These are phyloP conservation scores for Rutidosis leptorrhynchoides DNA, from an alignment of 129 eudicot genomes.

Conservation along the genomic window DNA sequence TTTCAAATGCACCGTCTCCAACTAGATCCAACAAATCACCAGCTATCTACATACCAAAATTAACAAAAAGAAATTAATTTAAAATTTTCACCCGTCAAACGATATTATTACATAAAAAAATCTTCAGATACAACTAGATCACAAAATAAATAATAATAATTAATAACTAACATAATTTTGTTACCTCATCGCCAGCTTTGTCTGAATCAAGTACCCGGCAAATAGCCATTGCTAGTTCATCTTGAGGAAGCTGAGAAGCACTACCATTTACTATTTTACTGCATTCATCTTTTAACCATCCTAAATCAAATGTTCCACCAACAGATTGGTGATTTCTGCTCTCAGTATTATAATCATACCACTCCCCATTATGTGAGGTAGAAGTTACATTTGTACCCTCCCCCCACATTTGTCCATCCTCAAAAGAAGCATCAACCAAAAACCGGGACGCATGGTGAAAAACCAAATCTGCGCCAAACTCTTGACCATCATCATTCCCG, in stretches of 20 bases:
- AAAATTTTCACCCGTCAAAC: conserved; percentile 8
- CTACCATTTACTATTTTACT: conserved; percentile 61
- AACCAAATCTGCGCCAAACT: conserved; percentile 84
- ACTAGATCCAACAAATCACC: conserved; percentile 94
- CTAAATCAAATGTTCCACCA: conserved; percentile 58
- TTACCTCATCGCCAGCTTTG: conserved; percentile 96
- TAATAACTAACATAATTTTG: conserved; percentile 6
- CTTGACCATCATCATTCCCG: conserved; percentile 41
- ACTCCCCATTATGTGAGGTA: conserved; percentile 46
- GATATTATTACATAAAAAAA: not conserved
- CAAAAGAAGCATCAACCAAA: conserved; percentile 69
- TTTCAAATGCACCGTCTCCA: conserved; percentile 89
- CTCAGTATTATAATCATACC: conserved; percentile 48
- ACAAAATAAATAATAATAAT: not conserved
- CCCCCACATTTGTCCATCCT: conserved; percentile 52
- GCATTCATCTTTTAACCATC: conserved; percentile 82
- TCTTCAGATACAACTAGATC: conserved; percentile 20
- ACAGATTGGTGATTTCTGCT: conserved; percentile 34
- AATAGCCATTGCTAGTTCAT: conserved; percentile 96
- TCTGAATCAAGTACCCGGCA: conserved; percentile 92
- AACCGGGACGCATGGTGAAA: conserved; percentile 78
- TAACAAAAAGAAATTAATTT: conserved; percentile 4
- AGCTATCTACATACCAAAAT: conserved; percentile 63
- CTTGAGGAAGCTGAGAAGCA: conserved; percentile 80
- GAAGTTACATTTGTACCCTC: conserved; percentile 44